phyloP scores from a whole-genome alignment of 2,329 filamentous ascomycete species.

The Cercospora zeina region DNA sequence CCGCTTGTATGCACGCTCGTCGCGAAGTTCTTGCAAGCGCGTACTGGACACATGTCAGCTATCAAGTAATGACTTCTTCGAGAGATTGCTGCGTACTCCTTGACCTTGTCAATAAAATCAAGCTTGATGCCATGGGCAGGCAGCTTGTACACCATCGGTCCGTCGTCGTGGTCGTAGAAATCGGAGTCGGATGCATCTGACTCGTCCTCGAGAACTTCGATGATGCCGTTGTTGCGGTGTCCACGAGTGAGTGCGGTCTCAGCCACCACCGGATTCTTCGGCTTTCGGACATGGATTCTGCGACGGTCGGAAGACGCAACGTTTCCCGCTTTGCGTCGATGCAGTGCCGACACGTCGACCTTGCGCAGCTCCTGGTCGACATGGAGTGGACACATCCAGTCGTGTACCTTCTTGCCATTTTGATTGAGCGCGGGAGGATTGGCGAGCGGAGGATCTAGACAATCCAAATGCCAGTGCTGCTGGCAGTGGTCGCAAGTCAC shows the following conservation, averaged over 20 bases:
- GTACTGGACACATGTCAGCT: conserved; percentile 27
- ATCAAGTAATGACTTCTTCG: background rate
- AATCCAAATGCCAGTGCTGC: conserved; percentile 88
- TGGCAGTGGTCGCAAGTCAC: conserved; percentile 83
- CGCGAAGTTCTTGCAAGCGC: conserved; percentile 31
- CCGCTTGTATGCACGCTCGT: conserved; percentile 28
- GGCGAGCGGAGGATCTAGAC: conserved; percentile 78
- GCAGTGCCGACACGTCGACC: conserved; percentile 48
- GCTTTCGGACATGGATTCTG: conserved; percentile 51
- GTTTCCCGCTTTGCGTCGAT: conserved; percentile 47
- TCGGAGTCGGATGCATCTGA: conserved; percentile 49
- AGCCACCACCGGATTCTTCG: conserved; percentile 51
- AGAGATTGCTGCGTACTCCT: conserved; percentile 42
- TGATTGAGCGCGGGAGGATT: conserved; percentile 65
- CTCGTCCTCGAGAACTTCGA: conserved; percentile 48
- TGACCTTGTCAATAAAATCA: conserved; percentile 64
- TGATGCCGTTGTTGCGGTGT: conserved; percentile 54
- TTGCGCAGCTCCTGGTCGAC: conserved; percentile 70
- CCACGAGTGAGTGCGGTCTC: conserved; percentile 60
- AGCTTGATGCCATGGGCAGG: conserved; percentile 51
- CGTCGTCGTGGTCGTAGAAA: conserved; percentile 44
- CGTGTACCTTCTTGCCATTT: conserved; percentile 60
- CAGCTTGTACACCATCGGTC: conserved; percentile 47
- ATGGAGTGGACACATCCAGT: conserved; percentile 89
- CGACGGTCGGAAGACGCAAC: conserved; percentile 33